Conservation (phyloP, 805 yeast genomes). For the Yarrowia sp. region DNA sequence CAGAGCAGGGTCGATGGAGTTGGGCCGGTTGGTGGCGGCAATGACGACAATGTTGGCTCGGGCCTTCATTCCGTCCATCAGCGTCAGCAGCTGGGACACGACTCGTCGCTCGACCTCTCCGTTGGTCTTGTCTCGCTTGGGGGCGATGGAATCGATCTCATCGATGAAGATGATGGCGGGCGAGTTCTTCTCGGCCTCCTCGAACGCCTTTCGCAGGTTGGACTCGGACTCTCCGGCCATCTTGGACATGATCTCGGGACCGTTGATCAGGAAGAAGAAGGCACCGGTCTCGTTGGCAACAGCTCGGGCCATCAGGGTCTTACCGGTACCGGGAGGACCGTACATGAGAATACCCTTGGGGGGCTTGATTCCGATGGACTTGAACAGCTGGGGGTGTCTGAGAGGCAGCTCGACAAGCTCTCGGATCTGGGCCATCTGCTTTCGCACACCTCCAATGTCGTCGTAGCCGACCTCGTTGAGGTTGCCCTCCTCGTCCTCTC, state of each 20-base stretch:
- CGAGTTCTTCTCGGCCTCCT: constrained; percentile 98
- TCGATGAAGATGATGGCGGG: constrained; percentile 97
- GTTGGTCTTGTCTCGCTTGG: constrained; percentile 99
- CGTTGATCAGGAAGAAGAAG: constrained; percentile 94
- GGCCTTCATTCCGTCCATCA: constrained; percentile 99
- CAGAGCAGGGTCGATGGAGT: constrained; percentile 79
- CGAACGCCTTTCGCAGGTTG: constrained; percentile 94
- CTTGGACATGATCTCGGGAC: constrained; percentile 99
- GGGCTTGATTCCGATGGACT: constrained; percentile 97
- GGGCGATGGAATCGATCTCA: constrained; percentile 98
- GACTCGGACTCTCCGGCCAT: constrained; percentile 99
- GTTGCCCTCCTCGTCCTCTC: constrained; percentile 97
- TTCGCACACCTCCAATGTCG: constrained; percentile 98
- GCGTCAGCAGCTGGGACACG: constrained; percentile 92
- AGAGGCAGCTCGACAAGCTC: constrained; percentile 97
- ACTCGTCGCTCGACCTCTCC: constrained; percentile 99
- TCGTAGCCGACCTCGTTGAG: constrained; percentile 97
- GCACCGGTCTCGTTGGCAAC: constrained; percentile 99
- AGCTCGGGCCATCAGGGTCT: constrained; percentile 99
- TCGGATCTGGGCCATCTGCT: constrained; percentile 99
- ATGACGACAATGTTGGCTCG: constrained; percentile 96
- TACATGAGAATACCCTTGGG: constrained; percentile 92
- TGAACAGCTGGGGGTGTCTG: constrained; percentile 97
- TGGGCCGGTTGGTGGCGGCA: constrained; percentile 93
- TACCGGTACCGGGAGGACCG: constrained; percentile 99